Evolutionary conservation across 2,329 filamentous ascomycete genomes (phyloP), one percentile per base, ranked within the genome.

Genomic region (Acephala macrosclerotiorum): DNA sequence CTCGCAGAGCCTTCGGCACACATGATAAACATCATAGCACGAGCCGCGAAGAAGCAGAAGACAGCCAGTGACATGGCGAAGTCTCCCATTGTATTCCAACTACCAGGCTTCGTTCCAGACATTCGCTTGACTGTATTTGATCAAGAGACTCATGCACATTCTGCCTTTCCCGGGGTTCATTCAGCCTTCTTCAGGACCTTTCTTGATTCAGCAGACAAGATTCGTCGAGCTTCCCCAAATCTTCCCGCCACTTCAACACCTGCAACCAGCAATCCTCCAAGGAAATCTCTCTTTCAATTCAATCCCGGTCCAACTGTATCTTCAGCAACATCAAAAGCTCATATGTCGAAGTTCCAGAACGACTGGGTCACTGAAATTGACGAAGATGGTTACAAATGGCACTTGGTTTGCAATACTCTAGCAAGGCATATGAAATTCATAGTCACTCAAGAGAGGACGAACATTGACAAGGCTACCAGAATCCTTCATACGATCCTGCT

Each of bases 321-420:
- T 16, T 8, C 20, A 22, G 20, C 25, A 6, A 26, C 3, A 49
- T 12, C 6, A 25, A 49, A 25, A 11, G n/a, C 4, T 12, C 25
- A 11, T 4, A 33, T 29, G 14, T 56, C 25, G 3, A 33, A 14
- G 40, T 60, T 49, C 29, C 38, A 40, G 12, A 67, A 68, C 47
- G 35, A 65, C 2, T 68, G 68, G 69, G 29, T 63, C 4, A 66
- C 68, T 6, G 20, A 66, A 26, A 42, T 68, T 12, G 64, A 70
- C 45, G 29, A 49, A 9, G 66, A 70, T 59, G 63, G 63, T 20
- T 6, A 51, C 2, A 66, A 12, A 29, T 65, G 61, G 51, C 18
- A 36, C 33, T n/a, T 56, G 1, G 16, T 56, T 11, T 55, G 45
- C 11, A 7, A 8, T 22, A n/a, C 4, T 49, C 20, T 7, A 6